Conservation (phyloP, 495 filamentous ascomycete genomes). For the Pyrenopolyporus hunteri region DNA sequence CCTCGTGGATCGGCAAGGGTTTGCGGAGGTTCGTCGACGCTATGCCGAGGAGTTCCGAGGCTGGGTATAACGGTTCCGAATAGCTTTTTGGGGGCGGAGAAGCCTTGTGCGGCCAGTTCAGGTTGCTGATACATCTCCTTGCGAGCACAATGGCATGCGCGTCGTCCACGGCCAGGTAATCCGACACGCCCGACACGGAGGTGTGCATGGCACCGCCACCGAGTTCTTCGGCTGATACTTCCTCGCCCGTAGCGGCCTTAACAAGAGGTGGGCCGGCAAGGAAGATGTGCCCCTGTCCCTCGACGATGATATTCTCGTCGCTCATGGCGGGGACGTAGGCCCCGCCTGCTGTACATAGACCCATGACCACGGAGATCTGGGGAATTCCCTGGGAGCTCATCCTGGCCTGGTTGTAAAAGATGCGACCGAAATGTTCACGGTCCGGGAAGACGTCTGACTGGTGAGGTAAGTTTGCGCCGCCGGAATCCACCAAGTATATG, state of each 20-base stretch:
- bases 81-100: slow-evolving; percentile 35
- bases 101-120: slow-evolving; percentile 73
- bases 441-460: slow-evolving; percentile 98
- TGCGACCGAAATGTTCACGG: slow-evolving; percentile 91
- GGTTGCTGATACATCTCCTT: slow-evolving; percentile 79
- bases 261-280: slow-evolving; percentile 94
- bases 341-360: slow-evolving; percentile 93
- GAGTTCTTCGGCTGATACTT: slow-evolving; percentile 89
- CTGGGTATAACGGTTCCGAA: slow-evolving; percentile 79
- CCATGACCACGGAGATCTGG: slow-evolving; percentile 96
- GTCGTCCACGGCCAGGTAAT: slow-evolving; percentile 94
- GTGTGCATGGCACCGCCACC: slow-evolving; percentile 93
- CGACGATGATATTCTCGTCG: slow-evolving; percentile 95
- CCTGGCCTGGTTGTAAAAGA: slow-evolving; percentile 98
- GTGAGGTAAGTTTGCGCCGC: slow-evolving; percentile 93
- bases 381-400: slow-evolving; percentile 87
- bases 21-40: slow-evolving; percentile 86
- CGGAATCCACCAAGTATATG: slow-evolving; percentile 96
- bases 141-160: slow-evolving; percentile 91
- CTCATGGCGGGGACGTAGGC: slow-evolving; percentile 98
- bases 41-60: slow-evolving; percentile 83
- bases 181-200: slow-evolving; percentile 90
- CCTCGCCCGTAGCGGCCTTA: slow-evolving; percentile 95
- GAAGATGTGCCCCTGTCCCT: slow-evolving; percentile 94
- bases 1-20: slow-evolving; percentile 82